Evolutionary conservation across 1,284 basidiomycete species (phyloP), one percentile per base, ranked within the genome.

Genomic region (Quambalaria eucalypti): DNA sequence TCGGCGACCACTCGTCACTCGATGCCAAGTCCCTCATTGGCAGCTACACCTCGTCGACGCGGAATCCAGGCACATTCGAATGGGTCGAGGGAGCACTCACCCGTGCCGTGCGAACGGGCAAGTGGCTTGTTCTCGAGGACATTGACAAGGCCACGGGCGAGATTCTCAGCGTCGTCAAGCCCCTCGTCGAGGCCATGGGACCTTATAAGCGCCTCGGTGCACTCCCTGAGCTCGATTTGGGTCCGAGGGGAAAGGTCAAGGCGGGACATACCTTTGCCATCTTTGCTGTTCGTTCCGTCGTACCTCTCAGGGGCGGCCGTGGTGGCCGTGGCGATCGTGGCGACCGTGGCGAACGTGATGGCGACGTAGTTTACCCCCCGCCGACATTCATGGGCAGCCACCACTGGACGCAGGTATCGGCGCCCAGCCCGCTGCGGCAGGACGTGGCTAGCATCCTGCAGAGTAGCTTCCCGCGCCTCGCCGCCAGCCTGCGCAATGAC

Each of bases 21-120:
- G 95, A 99, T 72, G 87, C 93, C 31, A 88, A 95, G 49, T 87
- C 90, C 1, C 82, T 99, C 1, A 82, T 99, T 30, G 95, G 95
- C 5, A 93, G 90, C 1, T 95, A 97, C 60, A 80, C 90, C 2
- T 95, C 93, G 1, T 96, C 92, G 0, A 81, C 87, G 0, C 85
- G 83, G 1, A 82, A 84, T 38, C 86, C 90, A 0, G 95, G 95
- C 9, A 85, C 85, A 0, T 99, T 98, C 66, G 89, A 93, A 69
- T 98, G 92, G 87, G 88, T 88, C 74, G 92, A 98, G 65, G 95
- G 95, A 10, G 87, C 92, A 0, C 80, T 99, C 46, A 85, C 93
- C 5, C 87, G 88, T 47, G 88, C 93, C 0, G 87, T 98, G 79
- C 82, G 85, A 40, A 85, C 88, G 64, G 95, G 95, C 12, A 85